A percentile compares a stretch with the other conserved stretches of the same genome.
Evolutionary conservation across 1,139 yeast genomes (phyloP).

Genomic region (Blastobotrys arbuscula): DNA sequence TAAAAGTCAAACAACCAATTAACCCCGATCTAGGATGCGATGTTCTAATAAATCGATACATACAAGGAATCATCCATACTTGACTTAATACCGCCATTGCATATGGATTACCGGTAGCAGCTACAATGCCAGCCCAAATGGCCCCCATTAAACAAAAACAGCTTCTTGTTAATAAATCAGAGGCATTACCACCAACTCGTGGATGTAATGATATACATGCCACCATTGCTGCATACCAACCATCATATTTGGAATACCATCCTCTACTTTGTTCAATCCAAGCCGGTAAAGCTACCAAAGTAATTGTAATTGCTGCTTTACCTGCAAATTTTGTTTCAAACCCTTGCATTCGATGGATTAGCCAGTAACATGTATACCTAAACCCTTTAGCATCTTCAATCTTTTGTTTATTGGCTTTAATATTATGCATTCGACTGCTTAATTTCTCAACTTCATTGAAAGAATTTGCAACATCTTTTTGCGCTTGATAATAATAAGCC

Average conservation of each 20-base stretch:
- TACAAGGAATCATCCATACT: conserved; percentile 33
- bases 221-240: conserved; percentile 42
- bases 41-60: conserved; percentile 34
- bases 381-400: conserved; percentile 14
- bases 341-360: conserved; percentile 34
- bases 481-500: conserved; percentile 40
- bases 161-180: conserved; percentile 35
- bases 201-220: conserved; percentile 40
- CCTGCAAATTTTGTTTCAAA: conserved; percentile 42
- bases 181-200: conserved; percentile 41
- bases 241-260: conserved; percentile 41
- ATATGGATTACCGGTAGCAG: conserved; percentile 36
- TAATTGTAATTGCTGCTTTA: conserved; percentile 36
- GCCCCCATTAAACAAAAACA: conserved; percentile 38
- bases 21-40: conserved; percentile 40
- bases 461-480: conserved; percentile 44
- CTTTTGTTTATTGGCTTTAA: not conserved
- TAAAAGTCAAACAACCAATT: conserved; percentile 39
- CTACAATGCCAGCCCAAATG: conserved; percentile 45
- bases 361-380: conserved; percentile 36
- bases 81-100: conserved; percentile 41
- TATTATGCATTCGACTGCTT: not conserved
- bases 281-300: conserved; percentile 40
- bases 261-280: conserved; percentile 37
- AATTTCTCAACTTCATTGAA: conserved; percentile 39